phyloP scores from a whole-genome alignment of 768 basidiomycete species.

The Amanita pallidorosea region DNA sequence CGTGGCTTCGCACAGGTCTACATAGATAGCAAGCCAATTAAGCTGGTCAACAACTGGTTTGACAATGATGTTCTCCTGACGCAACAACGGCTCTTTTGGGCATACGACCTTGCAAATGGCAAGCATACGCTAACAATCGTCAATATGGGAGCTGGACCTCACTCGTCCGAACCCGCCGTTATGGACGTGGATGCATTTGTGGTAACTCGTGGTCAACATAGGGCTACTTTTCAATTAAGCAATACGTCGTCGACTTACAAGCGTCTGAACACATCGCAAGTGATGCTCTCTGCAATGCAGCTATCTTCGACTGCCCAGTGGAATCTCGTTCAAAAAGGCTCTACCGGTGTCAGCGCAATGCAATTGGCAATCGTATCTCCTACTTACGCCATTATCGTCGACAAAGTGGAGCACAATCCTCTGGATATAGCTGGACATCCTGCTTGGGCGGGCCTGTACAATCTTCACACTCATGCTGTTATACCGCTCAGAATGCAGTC shows the following conservation, averaged over 20 bases:
- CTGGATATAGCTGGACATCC: slow-evolving; percentile 63
- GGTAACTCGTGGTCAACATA: slow-evolving; percentile 34
- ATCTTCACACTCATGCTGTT: slow-evolving; percentile 51
- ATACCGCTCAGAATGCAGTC: slow-evolving; percentile 56
- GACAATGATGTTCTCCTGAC: slow-evolving; percentile 18
- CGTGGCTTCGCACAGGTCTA: slow-evolving; percentile 50
- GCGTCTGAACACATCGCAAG: neutral
- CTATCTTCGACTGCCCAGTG: slow-evolving; percentile 23
- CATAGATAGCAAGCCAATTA: slow-evolving; percentile 41
- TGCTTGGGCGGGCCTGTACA: slow-evolving; percentile 72
- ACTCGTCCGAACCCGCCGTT: slow-evolving; percentile 20
- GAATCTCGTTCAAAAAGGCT: slow-evolving; percentile 53
- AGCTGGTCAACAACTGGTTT: slow-evolving; percentile 36
- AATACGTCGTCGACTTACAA: neutral
- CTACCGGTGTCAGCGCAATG: slow-evolving; percentile 74
- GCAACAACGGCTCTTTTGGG: slow-evolving; percentile 60
- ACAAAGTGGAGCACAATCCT: slow-evolving; percentile 85
- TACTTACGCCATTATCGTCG: slow-evolving; percentile 61
- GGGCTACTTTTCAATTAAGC: neutral
- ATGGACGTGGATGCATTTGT: slow-evolving; percentile 60
- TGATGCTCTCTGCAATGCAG: neutral
- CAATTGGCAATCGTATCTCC: slow-evolving; percentile 60
- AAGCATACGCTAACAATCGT: slow-evolving; percentile 57
- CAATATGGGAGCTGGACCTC: slow-evolving; percentile 35
- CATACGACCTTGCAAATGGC: slow-evolving; percentile 36